Base-by-base conservation (phyloP, 1,284 basidiomycete genomes). In the Sporisorium graminicola region DNA sequence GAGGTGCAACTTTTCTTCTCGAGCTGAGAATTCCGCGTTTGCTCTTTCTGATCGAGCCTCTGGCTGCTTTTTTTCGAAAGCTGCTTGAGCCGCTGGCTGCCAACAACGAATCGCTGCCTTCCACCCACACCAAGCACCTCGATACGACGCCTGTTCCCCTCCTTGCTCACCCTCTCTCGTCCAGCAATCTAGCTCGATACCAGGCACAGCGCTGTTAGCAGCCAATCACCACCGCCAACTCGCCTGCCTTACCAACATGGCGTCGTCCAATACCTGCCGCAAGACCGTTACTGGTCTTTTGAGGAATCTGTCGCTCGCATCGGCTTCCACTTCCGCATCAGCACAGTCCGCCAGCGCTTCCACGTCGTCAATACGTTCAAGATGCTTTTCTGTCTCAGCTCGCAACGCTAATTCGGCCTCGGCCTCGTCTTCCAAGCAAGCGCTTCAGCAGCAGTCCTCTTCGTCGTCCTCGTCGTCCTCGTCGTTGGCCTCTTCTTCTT, bases 251-350 rank as follows among this genome's bases (percentile, higher is more conserved):
- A 18, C 14, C 56, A 54, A 50, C 18, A 72, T 72, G 69, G 56
- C 69, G n/a, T 53, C 69, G 5, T 51, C 69, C 22, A 56, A 26
- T 3, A 35, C 60, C 14, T 69, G 57, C 42, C 61, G 58, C 61
- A 65, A 51, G 20, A 47, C 58, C 59, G 59, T 72, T 10, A 55
- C 64, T 6, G 52, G 69, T 40, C 69, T 72, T 12, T 40, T 72
- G 4, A 52, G 56, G 40, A 66, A 63, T 29, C 59, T 72, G 26
- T 59, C 69, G 27, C 47, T 65, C 42, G 14, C 54, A 20, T 62
- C 63, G 1, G 6, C 63, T 7, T 47, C 64, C 22, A 50, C 63
- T 18, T 65, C 68, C 18, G 52, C 63, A 42, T 58, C 63, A 3
- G 10, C 68, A 58, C 56, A 58, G 35, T 43, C 40, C 1, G 40